These are phyloP conservation scores for Babjeviella inositovora DNA, from an alignment of 805 yeast species.

Conservation along the genomic window DNA sequence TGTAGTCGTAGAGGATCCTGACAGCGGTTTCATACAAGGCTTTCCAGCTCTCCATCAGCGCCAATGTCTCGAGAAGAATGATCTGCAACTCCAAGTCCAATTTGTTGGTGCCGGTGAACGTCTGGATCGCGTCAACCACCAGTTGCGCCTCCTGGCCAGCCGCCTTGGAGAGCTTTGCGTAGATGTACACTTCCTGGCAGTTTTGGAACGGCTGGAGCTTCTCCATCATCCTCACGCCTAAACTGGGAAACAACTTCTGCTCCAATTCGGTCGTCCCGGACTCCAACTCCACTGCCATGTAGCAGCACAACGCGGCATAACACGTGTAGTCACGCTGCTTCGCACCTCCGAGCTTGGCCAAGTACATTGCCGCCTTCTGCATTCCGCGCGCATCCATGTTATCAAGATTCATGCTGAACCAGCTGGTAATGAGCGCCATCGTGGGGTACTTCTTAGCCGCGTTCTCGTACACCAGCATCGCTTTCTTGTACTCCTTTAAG, in stretches of 20 bases:
- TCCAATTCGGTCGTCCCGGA: constrained; percentile 27
- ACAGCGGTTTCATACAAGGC: constrained; percentile 20
- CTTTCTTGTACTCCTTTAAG: constrained; percentile 19
- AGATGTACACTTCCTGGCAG: constrained; percentile 55
- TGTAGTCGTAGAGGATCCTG: constrained; percentile 22
- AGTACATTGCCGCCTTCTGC: constrained; percentile 35
- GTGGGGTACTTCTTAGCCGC: constrained; percentile 43
- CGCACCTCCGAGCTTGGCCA: constrained; percentile 12
- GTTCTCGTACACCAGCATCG: constrained; percentile 34
- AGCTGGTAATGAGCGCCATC: constrained; percentile 24
- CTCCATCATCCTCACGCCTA: constrained; percentile 44
- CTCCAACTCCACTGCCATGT: constrained; percentile 16
- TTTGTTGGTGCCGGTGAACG: constrained; percentile 13
- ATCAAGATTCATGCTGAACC: constrained; percentile 40
- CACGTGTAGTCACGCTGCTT: constrained; percentile 18
- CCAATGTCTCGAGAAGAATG: constrained; percentile 30
- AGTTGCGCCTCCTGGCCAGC: constrained; percentile 16
- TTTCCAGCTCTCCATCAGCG: constrained; percentile 21
- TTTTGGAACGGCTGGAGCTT: constrained; percentile 29
- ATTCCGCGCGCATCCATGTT: constrained; percentile 29
- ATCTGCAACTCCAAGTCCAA: constrained; percentile 52
- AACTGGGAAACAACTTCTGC: constrained; percentile 31
- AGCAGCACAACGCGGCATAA: constrained; percentile 42
- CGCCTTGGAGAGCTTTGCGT: constrained; percentile 28
- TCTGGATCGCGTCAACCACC: constrained; percentile 9